A percentile compares a stretch with the other conserved stretches of the same genome.
Evolutionary conservation across 805 yeast species (phyloP).

Genomic region (Candida rishiriensis): DNA sequence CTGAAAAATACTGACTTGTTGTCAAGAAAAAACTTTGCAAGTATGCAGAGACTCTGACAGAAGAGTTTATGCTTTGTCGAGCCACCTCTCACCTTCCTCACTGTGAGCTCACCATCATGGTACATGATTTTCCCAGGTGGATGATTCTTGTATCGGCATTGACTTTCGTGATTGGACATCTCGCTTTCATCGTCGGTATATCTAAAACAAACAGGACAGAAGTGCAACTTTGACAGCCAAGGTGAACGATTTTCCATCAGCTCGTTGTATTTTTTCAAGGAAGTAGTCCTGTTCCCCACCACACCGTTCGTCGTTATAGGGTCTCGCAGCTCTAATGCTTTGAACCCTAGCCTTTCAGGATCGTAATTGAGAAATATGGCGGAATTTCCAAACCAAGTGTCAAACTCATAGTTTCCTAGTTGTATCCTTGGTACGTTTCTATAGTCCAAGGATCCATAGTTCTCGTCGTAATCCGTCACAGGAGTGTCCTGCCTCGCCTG

Average conservation of each 20-base stretch:
- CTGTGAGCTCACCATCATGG: conserved; percentile 49
- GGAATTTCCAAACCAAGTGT: conserved; percentile 86
- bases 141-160: conserved; percentile 36
- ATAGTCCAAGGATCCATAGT: conserved; percentile 57
- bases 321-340: conserved; percentile 20
- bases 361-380: conserved; percentile 58
- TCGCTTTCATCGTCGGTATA: conserved; percentile 50
- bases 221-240: conserved; percentile 61
- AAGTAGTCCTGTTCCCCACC: conserved; percentile 12
- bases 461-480: conserved; percentile 31
- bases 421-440: conserved; percentile 63
- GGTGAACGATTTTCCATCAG: conserved; percentile 17
- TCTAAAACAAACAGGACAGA: conserved; percentile 83
- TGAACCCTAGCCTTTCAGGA: conserved; percentile 43
- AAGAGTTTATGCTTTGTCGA: conserved; percentile 48
- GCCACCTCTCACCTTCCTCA: conserved; percentile 65
- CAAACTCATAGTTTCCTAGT: conserved; percentile 63
- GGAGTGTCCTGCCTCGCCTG: conserved; percentile 14
- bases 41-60: conserved; percentile 77
- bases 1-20: conserved; percentile 84
- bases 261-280: conserved; percentile 14
- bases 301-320: too few species aligned
- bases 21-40: conserved; percentile 84
- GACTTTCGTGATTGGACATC: conserved; percentile 45
- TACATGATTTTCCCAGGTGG: conserved; percentile 71